These are phyloP conservation scores for Nicotiana paniculata DNA, from an alignment of 257 asterid genomes.

Conservation along the genomic window DNA sequence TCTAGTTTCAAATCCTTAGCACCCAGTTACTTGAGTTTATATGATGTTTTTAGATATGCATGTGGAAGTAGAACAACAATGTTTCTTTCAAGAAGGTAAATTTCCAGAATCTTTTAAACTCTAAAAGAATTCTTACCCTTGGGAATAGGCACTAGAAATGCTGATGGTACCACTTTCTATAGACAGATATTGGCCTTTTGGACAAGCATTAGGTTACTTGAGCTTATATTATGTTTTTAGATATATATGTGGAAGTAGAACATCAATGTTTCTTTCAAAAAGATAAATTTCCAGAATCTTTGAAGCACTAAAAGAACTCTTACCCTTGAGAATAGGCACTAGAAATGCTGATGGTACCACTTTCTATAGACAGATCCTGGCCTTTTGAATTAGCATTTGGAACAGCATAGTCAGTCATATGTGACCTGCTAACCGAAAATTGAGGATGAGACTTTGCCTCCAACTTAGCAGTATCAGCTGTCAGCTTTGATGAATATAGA, in stretches of 20 bases:
- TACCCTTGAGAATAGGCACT: constrained; percentile 84
- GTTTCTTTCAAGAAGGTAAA: background rate
- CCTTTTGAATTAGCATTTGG: constrained; percentile 35
- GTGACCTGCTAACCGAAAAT: constrained; percentile 28
- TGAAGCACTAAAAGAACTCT: constrained; percentile 10
- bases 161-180: constrained; percentile 80
- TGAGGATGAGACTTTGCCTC: constrained; percentile 40
- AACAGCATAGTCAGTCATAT: constrained; percentile 26
- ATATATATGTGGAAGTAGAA: background rate
- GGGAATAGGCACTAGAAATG: constrained; percentile 82
- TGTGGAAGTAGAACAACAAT: background rate
- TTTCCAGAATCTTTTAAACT: background rate
- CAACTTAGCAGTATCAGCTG: constrained; percentile 36
- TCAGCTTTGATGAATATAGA: constrained; percentile 28
- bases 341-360: constrained; percentile 89
- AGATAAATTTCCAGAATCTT: background rate
- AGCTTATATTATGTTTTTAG: background rate
- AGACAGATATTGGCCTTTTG: constrained; percentile 40
- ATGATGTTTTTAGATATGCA: background rate
- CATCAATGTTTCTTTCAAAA: background rate
- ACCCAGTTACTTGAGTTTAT: background rate
- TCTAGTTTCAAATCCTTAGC: background rate
- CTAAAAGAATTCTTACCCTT: constrained; percentile 43
- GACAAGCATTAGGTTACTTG: constrained; percentile 17
- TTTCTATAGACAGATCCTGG: constrained; percentile 51